Evolutionary conservation across 495 filamentous ascomycete species (phyloP).

Genomic region (Margaritispora aquatica): DNA sequence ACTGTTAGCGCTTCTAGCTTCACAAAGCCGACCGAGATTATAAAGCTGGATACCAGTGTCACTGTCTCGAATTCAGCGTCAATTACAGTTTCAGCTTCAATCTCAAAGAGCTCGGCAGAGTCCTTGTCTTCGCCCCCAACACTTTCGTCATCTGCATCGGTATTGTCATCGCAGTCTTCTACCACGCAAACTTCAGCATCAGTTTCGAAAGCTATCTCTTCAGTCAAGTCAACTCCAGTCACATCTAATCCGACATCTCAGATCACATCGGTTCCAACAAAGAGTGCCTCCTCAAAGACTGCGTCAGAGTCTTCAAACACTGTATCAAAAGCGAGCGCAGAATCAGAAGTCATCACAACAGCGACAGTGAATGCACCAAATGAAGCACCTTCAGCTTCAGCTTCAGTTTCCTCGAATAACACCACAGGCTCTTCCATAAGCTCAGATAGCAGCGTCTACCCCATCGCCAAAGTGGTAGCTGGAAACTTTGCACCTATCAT

Average conservation of each 20-base stretch:
- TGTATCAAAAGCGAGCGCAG: background rate
- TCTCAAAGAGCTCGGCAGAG: background rate
- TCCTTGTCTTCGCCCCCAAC: background rate
- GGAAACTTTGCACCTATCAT: conserved; percentile 5
- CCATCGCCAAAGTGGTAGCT: background rate
- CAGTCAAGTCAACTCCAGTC: background rate
- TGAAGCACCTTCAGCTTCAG: background rate
- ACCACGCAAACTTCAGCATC: background rate
- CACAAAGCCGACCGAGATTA: background rate
- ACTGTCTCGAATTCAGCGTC: background rate
- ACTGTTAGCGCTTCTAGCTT: background rate
- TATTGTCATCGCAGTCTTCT: background rate
- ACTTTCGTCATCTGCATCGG: background rate
- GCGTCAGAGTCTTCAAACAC: background rate
- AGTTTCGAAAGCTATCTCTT: no score
- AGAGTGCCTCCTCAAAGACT: background rate
- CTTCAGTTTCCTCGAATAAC: background rate
- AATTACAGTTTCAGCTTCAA: background rate
- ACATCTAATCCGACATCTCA: background rate
- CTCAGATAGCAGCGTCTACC: background rate
- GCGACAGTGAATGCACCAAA: background rate
- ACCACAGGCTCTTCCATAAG: background rate
- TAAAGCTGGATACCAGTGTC: background rate
- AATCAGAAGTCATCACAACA: background rate
- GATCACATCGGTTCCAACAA: background rate